These are phyloP conservation scores for Aspergillus udagawae DNA, from an alignment of 2,329 filamentous ascomycete genomes.

Conservation along the genomic window DNA sequence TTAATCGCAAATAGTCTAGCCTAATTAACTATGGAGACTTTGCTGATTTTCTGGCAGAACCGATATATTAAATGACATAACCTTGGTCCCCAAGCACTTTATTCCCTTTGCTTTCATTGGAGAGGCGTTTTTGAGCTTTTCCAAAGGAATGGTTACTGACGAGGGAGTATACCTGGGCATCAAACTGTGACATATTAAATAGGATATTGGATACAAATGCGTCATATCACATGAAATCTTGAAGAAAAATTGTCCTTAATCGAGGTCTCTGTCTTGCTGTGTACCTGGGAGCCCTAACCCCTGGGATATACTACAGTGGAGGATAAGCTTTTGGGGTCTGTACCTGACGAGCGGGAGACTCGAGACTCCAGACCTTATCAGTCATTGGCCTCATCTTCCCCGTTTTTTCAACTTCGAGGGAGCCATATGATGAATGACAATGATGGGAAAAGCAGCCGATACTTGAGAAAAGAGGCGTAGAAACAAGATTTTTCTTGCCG, in stretches of 20 bases:
- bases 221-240: no score
- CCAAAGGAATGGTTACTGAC: neutral
- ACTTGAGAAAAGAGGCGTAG: neutral
- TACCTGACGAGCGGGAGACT: neutral
- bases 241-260: no score
- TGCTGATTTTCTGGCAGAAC: neutral
- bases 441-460: neutral
- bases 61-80: neutral
- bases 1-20: neutral
- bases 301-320: neutral
- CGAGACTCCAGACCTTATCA: neutral
- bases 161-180: no score
- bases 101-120: neutral
- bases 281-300: neutral
- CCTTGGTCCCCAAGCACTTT: neutral
- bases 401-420: neutral
- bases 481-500: neutral
- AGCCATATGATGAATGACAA: neutral
- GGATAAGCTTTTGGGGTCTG: neutral
- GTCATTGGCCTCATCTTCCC: neutral
- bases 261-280: neutral
- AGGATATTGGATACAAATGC: no score
- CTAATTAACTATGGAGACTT: no score
- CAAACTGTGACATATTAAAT: neutral
- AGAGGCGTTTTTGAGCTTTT: neutral